Base-by-base conservation (phyloP, 345 rosid genomes). In the Heritiera fomes region DNA sequence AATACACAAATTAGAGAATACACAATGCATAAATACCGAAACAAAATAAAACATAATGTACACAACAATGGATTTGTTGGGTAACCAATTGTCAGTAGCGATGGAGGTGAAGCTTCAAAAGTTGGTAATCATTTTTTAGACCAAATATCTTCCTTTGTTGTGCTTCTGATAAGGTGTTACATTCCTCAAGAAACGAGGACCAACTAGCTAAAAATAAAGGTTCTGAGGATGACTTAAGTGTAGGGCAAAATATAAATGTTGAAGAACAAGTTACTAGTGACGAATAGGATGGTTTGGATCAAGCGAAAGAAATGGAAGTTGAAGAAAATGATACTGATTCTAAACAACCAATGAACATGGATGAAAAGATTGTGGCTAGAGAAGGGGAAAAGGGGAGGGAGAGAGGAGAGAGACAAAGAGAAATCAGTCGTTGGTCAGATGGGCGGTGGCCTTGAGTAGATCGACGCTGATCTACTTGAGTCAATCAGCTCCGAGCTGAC, bases 231-330 rank as follows among this genome's bases (percentile, higher is more conserved):
- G 53, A 58, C 58, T 55, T 34, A n/a, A 41, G 34, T 41, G 49
- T 13, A 8, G 82, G 41, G 61, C 79, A 75, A 58, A 78, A 75
- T 55, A 71, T 80, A 78, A 53, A 66, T 46, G 75, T 58, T 73
- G 82, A 81, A 68, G 86, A 85, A 32, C 79, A 34, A 50, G 81
- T 32, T 80, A 61, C 66, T 78, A 76, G 74, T 81, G 76, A 81
- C 41, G 88, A 84, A 67, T 82, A 46, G 45, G 77, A 65, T 76
- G 78, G 56, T 77, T 74, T 81, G 47, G 85, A 73, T n/a, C 86
- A 80, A 64, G 28, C 28, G 28, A 23, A 23, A 23, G 28, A 23
- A 23, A 23, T 23, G 28, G 28, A 23, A 23, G 28, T 23, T 23
- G 28, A 23, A 23, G 28, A 23, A 23, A 23, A 23, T 23, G 28